phyloP scores from a whole-genome alignment of 352 stramenopile genomes.

The Nothophytophthora sp. region DNA sequence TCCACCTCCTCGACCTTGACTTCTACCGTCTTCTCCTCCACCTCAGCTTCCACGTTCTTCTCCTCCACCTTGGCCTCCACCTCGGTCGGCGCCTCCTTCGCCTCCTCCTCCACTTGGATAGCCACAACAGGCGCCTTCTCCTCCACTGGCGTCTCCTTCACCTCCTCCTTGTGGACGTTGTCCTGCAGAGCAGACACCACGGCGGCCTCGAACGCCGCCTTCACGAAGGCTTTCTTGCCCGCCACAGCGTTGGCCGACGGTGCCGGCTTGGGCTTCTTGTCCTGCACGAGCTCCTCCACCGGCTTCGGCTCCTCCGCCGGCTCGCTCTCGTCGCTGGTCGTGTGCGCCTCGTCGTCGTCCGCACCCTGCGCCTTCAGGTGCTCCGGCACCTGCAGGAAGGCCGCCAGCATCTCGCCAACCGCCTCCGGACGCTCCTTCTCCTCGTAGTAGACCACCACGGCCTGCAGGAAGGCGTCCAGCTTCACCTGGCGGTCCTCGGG shows the following conservation, averaged over 20 bases:
- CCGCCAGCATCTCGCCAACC: slow-evolving; percentile 39
- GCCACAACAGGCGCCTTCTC: no score
- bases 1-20: slow-evolving; percentile 2
- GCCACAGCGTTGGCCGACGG: slow-evolving; percentile 22
- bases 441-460: slow-evolving; percentile 33
- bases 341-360: slow-evolving; percentile 21
- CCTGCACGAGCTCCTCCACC: slow-evolving; percentile 20
- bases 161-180: no score
- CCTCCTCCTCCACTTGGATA: no score
- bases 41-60: slow-evolving; percentile 8
- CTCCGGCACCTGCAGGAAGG: slow-evolving; percentile 49
- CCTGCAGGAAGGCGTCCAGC: slow-evolving; percentile 64
- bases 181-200: slow-evolving; percentile 34
- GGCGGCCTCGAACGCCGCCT: slow-evolving; percentile 23
- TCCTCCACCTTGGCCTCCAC: slow-evolving; percentile 2
- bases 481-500: slow-evolving; percentile 50
- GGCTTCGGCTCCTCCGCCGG: no score
- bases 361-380: slow-evolving; percentile 14
- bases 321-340: slow-evolving; percentile 26
- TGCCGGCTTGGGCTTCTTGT: slow-evolving; percentile 14
- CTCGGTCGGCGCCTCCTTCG: slow-evolving; percentile 8
- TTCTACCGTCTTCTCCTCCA: slow-evolving; percentile 3
- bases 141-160: no score
- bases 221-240: slow-evolving; percentile 32
- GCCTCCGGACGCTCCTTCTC: slow-evolving; percentile 26